Conservation (phyloP, 192 early-diverging fungal genomes). For the Pilaira anomala region DNA sequence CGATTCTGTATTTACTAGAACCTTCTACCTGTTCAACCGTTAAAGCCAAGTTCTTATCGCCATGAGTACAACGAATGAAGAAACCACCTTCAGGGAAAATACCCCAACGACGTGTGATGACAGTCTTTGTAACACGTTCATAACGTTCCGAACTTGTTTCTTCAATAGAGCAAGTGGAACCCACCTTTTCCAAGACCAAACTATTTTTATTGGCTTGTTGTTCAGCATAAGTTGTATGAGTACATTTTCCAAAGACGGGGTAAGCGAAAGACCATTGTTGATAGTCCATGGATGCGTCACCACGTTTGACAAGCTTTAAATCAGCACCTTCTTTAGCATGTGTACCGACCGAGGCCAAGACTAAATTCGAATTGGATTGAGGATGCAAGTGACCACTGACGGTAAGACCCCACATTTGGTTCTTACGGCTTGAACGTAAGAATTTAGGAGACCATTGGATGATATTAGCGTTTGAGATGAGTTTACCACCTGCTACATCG, state of each 20-base stretch:
- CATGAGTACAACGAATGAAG: slow-evolving; percentile 26
- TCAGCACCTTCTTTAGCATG: slow-evolving; percentile 11
- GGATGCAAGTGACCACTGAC: slow-evolving; percentile 32
- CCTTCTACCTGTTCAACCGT: slow-evolving; percentile 22
- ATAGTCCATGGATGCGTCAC: slow-evolving; percentile 1
- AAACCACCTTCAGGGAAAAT: slow-evolving; percentile 29
- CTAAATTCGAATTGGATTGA: slow-evolving; percentile 18
- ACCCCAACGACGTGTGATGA: slow-evolving; percentile 28
- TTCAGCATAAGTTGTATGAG: not conserved
- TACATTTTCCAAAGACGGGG: slow-evolving; percentile 27
- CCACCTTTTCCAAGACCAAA: not conserved
- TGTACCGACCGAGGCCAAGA: slow-evolving; percentile 11
- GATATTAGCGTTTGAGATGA: slow-evolving; percentile 13
- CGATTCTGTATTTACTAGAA: slow-evolving; percentile 11
- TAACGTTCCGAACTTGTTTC: slow-evolving; percentile 13
- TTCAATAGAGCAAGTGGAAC: not conserved
- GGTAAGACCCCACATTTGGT: slow-evolving; percentile 34
- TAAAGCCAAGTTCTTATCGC: slow-evolving; percentile 18
- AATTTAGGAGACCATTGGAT: slow-evolving; percentile 32
- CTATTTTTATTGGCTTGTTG: slow-evolving; percentile 10
- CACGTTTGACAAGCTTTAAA: slow-evolving; percentile 21
- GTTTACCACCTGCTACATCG: slow-evolving; percentile 28
- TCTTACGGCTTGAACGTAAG: slow-evolving; percentile 15
- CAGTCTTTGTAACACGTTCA: slow-evolving; percentile 18
- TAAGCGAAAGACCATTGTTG: slow-evolving; percentile 28